Conservation (phyloP, 208 protist genomes). For the Wallacemonas sp. region DNA sequence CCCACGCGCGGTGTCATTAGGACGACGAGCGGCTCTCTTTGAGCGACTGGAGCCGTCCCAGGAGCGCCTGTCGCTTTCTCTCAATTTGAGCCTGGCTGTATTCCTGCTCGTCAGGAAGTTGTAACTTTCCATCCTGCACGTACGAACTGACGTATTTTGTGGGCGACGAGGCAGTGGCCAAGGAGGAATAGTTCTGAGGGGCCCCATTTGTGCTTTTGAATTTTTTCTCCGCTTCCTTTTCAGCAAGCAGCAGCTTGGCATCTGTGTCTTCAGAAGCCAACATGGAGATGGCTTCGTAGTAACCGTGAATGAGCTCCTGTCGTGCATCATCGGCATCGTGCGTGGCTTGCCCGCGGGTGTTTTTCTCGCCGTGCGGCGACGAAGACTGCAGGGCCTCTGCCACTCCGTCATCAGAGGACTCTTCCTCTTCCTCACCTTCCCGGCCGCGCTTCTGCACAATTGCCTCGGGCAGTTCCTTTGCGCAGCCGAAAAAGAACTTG, state of each 20-base stretch:
- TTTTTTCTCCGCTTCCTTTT: constrained; percentile 32
- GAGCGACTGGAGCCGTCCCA: not conserved
- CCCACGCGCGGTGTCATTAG: too few species aligned
- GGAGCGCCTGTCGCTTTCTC: constrained; percentile 29
- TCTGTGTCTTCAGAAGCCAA: constrained; percentile 17
- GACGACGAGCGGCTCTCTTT: too few species aligned
- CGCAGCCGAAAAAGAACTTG: constrained; percentile 81
- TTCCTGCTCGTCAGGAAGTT: constrained; percentile 51
- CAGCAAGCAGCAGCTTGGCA: constrained; percentile 28
- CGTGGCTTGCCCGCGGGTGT: too few species aligned
- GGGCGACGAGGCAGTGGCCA: not conserved
- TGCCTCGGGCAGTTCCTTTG: constrained; percentile 71
- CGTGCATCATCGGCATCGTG: not conserved
- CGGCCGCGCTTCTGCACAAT: constrained; percentile 21
- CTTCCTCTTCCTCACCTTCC: constrained; percentile 1
- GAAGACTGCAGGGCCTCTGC: not conserved
- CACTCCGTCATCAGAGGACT: constrained; percentile 7
- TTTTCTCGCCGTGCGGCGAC: too few species aligned
- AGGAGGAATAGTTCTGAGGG: not conserved
- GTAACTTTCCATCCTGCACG: constrained; percentile 28
- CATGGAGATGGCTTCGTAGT: constrained; percentile 5
- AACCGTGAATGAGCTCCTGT: not conserved
- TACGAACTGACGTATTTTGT: constrained; percentile 29
- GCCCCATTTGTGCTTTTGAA: constrained; percentile 2
- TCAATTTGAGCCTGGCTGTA: constrained; percentile 41